Evolutionary conservation across 1,284 basidiomycete genomes (phyloP), one percentile per base, ranked within the genome.

Genomic region (Puccinia novopanici): DNA sequence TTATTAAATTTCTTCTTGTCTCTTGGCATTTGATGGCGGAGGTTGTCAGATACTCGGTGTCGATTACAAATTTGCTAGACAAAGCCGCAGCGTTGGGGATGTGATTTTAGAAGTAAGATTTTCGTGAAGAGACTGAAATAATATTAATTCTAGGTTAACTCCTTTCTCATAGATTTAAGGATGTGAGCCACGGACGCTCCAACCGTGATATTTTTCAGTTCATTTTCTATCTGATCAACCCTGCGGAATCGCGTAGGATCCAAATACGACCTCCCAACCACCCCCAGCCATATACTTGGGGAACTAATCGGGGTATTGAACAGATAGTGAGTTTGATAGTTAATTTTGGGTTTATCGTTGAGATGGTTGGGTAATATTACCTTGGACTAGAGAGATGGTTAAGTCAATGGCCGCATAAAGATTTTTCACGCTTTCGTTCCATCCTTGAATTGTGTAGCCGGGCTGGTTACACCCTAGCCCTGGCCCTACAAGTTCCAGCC

Each of bases 381-480:
- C 68, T 79, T 68, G 63, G 50, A 72, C 55, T 61, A 72, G 50
- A 37, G 65, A 70, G 68, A 79, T 70, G 40, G 67, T 63, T 30
- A 59, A 72, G 50, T 68, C 76, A 61, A 72, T 61, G 0, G 76
- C 76, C 24, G 30, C 48, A 52, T 79, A 50, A 34, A 79, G 40
- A 45, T 37, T 55, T 55, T 79, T 79, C 52, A 79, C 45, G 40
- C 40, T 40, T 34, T 79, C 76, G 12, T 37, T 79, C 76, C 76
- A 79, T 27, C 42, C 52, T 71, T 79, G 76, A 61, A 63, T 67
- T n/a, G 76, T n/a, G n/a, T n/a, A n/a, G n/a, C n/a, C n/a, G n/a
- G n/a, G n/a, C n/a, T n/a, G n/a, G n/a, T n/a, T n/a, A n/a, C n/a
- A n/a, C n/a, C n/a, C n/a, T n/a, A n/a, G n/a, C n/a, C n/a, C n/a